Evolutionary conservation across 352 stramenopile species (phyloP), one percentile per base, ranked within the genome.

Genomic region (Globisporangium viniferum): DNA sequence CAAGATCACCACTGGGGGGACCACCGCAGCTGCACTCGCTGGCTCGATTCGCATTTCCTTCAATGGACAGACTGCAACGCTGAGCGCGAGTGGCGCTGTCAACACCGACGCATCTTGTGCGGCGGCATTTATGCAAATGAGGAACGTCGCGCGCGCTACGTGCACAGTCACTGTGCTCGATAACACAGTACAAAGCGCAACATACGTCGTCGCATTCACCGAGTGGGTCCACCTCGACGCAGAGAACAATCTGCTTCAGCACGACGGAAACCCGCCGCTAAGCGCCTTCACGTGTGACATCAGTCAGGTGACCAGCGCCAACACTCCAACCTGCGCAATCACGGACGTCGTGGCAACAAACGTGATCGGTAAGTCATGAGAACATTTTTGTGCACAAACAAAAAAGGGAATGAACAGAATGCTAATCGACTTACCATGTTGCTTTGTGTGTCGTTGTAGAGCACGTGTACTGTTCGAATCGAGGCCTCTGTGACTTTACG

Each of bases 211-310:
- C 10, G 71, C 68, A 5, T 90, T 97, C 72, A 85, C 39, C 0
- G 75, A 82, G 60, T 96, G 84, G 76, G 73, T 72, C 8, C 70
- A 84, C 36, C 62, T 79, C 2, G 84, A 79, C n/a, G 77, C 61
- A 3, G 88, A 97, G 54, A 97, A 96, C 70, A 96, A 96, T 59
- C 63, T 96, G 8, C 86, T 94, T 55, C 75, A 72, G 33, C 88
- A 97, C 69, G 74, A 72, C 27, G 91, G 91, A 9, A 94, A 95
- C 51, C 86, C 90, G 3, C 70, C 82, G 24, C 66, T 96, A 31
- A 76, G 72, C 18, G 79, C 76, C 29, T 97, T 97, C 61, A 87
- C 75, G 20, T 97, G 91, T 66, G 84, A 95, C 62, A 72, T 90
- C 14, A 87, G 73, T 41, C 46, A 74, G 59, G 73, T 93, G 4